These are phyloP conservation scores for Yarrowia porcina DNA, from an alignment of 805 yeast species.

Conservation along the genomic window DNA sequence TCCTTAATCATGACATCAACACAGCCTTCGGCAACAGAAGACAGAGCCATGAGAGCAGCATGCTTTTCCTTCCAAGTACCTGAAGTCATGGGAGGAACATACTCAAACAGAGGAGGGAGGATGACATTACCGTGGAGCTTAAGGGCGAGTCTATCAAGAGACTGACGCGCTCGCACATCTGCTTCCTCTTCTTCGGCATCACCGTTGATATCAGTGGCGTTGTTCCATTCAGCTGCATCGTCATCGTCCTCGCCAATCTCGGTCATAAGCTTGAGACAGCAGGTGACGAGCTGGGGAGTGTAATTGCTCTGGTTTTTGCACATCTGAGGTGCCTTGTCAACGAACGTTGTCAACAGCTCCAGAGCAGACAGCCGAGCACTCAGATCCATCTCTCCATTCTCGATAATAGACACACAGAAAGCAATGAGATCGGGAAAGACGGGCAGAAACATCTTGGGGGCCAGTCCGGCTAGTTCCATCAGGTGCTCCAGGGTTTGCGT, in stretches of 20 bases:
- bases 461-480: slow-evolving; percentile 85
- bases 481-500: slow-evolving; percentile 85
- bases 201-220: slow-evolving; percentile 71
- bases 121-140: slow-evolving; percentile 77
- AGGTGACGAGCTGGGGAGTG: slow-evolving; percentile 65
- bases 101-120: slow-evolving; percentile 83
- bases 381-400: slow-evolving; percentile 75
- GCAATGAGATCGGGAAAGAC: slow-evolving; percentile 87
- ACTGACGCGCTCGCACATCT: slow-evolving; percentile 88
- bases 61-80: slow-evolving; percentile 90
- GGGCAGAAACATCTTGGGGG: slow-evolving; percentile 89
- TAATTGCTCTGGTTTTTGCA: slow-evolving; percentile 76
- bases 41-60: slow-evolving; percentile 94
- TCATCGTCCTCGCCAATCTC: slow-evolving; percentile 89
- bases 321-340: slow-evolving; percentile 94
- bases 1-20: slow-evolving; percentile 80
- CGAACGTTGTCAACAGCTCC: slow-evolving; percentile 83
- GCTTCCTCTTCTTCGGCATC: slow-evolving; percentile 81
- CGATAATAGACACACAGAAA: slow-evolving; percentile 79
- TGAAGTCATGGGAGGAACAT: slow-evolving; percentile 81
- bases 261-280: slow-evolving; percentile 79
- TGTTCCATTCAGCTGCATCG: slow-evolving; percentile 80
- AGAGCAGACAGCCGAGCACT: slow-evolving; percentile 79
- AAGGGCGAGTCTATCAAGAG: slow-evolving; percentile 87
- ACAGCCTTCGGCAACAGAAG: slow-evolving; percentile 97